phyloP scores from a whole-genome alignment of 2,329 filamentous ascomycete genomes.

The Cadophora malorum region DNA sequence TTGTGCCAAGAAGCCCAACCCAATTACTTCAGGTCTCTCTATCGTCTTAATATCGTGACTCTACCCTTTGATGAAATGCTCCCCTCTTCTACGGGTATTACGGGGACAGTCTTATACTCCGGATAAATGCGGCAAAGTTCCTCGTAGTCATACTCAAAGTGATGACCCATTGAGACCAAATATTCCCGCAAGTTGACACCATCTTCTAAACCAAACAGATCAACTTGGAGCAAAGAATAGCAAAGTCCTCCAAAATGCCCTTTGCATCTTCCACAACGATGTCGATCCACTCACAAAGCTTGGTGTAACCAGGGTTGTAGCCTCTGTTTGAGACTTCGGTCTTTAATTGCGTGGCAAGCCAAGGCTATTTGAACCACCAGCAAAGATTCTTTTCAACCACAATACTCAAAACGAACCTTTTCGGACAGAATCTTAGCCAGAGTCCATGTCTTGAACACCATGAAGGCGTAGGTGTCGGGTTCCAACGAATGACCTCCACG shows the following conservation, averaged over 20 bases:
- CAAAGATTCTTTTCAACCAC: background rate
- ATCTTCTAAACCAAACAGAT: background rate
- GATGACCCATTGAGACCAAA: background rate
- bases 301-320: background rate
- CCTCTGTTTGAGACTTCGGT: background rate
- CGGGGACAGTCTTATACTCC: slow-evolving; percentile 1
- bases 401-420: background rate
- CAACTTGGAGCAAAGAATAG: background rate
- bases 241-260: background rate
- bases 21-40: too few relatives aligned
- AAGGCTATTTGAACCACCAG: background rate
- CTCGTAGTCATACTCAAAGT: slow-evolving; percentile 5
- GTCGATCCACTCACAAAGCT: slow-evolving; percentile 4
- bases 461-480: slow-evolving; percentile 7
- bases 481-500: background rate
- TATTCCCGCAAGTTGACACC: background rate
- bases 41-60: background rate
- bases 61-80: background rate
- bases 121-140: slow-evolving; percentile 3
- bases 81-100: background rate
- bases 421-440: background rate
- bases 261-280: background rate
- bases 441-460: background rate
- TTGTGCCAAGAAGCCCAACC: background rate
- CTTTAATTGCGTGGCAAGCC: background rate